phyloP scores from a whole-genome alignment of 768 basidiomycete genomes.

The Rhodotorula graminis region DNA sequence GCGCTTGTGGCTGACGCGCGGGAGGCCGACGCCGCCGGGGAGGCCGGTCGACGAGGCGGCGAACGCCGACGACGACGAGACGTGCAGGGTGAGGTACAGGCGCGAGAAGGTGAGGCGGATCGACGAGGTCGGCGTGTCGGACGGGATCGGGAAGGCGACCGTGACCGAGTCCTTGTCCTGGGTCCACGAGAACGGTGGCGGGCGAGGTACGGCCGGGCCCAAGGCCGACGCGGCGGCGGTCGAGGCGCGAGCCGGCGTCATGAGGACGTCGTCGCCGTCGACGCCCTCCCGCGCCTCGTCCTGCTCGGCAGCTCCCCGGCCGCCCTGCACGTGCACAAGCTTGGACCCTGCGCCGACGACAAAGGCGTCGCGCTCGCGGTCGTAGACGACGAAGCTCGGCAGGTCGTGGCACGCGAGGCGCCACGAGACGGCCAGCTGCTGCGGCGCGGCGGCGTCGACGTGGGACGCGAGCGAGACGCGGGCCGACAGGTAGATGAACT shows the following conservation, averaged over 20 bases:
- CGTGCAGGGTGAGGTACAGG: slow-evolving; percentile 62
- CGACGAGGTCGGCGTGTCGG: slow-evolving; percentile 58
- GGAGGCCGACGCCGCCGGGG: slow-evolving; percentile 48
- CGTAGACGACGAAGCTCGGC: slow-evolving; percentile 16
- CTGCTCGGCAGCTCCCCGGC: too few species aligned
- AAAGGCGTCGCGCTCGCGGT: slow-evolving; percentile 4
- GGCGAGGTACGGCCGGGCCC: slow-evolving; percentile 47
- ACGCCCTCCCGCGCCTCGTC: neutral
- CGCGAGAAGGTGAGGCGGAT: slow-evolving; percentile 67
- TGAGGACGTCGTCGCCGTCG: neutral
- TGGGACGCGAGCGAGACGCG: slow-evolving; percentile 1
- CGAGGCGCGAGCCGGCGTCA: neutral
- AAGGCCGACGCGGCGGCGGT: neutral
- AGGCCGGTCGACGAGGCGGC: slow-evolving; percentile 38
- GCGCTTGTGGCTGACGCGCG: slow-evolving; percentile 59
- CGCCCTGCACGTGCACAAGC: too few species aligned
- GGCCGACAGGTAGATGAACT: slow-evolving; percentile 19
- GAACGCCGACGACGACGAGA: slow-evolving; percentile 48
- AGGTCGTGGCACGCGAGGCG: slow-evolving; percentile 6
- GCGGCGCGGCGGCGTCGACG: neutral
- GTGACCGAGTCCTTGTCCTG: slow-evolving; percentile 80
- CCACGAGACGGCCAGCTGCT: slow-evolving; percentile 4
- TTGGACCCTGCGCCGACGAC: neutral
- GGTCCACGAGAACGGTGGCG: slow-evolving; percentile 86
- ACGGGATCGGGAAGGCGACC: slow-evolving; percentile 75